These are phyloP conservation scores for Eucalyptus pauciflora DNA, from an alignment of 345 rosid species.

Conservation along the genomic window DNA sequence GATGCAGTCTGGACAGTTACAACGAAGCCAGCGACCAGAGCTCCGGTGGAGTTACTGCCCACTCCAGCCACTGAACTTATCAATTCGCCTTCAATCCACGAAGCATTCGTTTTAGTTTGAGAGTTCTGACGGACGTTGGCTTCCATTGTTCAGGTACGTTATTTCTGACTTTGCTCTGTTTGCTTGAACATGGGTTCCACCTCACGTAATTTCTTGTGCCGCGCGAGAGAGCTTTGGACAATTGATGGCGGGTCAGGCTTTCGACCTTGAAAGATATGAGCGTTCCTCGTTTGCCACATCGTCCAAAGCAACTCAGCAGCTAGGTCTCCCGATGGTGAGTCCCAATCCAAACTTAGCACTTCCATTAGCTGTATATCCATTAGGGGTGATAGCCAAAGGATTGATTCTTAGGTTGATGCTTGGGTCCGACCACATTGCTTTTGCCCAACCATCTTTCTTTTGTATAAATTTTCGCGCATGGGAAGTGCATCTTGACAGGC, in stretches of 20 bases:
- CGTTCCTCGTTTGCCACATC: neutral
- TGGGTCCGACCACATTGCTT: neutral
- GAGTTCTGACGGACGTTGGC: neutral
- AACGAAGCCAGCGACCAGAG: neutral
- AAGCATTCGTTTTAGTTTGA: neutral
- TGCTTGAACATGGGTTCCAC: neutral
- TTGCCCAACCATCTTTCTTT: neutral
- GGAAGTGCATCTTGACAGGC: neutral
- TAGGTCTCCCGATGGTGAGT: too few species aligned
- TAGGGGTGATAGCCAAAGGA: neutral
- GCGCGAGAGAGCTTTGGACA: neutral
- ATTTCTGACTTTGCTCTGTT: neutral
- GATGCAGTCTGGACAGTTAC: neutral
- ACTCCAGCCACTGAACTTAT: neutral
- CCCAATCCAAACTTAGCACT: too few species aligned
- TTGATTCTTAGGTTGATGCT: neutral
- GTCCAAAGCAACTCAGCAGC: neutral
- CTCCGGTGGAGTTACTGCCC: neutral
- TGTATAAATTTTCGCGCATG: neutral
- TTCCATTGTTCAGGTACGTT: neutral
- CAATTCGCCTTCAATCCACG: neutral
- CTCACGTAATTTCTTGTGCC: neutral
- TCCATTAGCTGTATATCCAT: too few species aligned
- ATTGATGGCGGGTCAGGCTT: neutral
- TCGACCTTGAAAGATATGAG: neutral